Evolutionary conservation across 23 red algal species (phyloP), one percentile per base, ranked within the genome.

Genomic region (Gracilaria gracilis): DNA sequence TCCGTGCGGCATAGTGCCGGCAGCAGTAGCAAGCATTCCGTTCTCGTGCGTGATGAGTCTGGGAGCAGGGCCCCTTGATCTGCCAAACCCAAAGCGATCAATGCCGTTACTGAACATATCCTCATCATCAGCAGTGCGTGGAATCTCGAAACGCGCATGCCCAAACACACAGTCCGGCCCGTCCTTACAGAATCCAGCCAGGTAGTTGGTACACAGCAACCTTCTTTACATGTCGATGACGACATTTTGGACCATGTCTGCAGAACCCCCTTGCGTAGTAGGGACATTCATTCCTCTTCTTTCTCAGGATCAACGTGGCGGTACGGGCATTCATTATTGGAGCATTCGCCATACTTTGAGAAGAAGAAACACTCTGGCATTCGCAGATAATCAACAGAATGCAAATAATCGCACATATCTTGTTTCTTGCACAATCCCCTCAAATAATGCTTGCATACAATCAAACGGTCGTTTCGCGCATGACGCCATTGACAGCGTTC

Each of bases 301-400:
- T 91, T 59, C n/a, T 99, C 97, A 4, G 90, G 93, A 59, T 95
- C 93, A 14, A 99, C 88, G 72, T 99, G 97, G 23, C 97, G 94
- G 46, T 99, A 99, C 58, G 91, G 81, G 79, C 97, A 99, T 67
- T 99, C 97, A 33, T 73, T 79, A 82, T 99, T 99, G 11, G 92
- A 94, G 74, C 97, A 99, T 72, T 99, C 97, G 37, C 96, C 96
- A 78, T 94, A 98, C 87, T 98, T 98, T 55, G 88, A 94, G 85
- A 96, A 99, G 75, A 99, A 99, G 88, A 93, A 99, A 67, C 97
- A 99, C 76, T 99, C 97, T n/a, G 97, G 97, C 97, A 99, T 99
- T 23, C 88, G 50, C 2, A 73, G 77, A 55, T 93, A 85, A 50
- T 99, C 97, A 48, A 96, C 95, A 21, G 91, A 91, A 71, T 99